These are phyloP conservation scores for Bjerkandera adusta DNA, from an alignment of 1,284 basidiomycete species.

Conservation along the genomic window DNA sequence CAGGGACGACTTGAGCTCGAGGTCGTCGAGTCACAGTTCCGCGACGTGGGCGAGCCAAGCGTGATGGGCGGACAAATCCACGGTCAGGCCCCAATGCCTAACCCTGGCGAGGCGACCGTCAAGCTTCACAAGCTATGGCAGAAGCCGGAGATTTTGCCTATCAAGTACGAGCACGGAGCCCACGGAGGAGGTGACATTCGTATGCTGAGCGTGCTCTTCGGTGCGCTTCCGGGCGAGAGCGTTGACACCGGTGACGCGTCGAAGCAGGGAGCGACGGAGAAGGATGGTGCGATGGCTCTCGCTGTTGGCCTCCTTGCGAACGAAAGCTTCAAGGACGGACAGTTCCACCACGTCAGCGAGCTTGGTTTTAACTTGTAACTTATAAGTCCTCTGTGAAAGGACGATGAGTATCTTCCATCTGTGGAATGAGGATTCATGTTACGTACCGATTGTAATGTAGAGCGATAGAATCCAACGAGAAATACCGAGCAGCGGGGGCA, in stretches of 20 bases:
- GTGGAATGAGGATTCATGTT: no score
- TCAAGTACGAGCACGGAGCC: conserved; percentile 41
- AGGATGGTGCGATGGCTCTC: conserved; percentile 50
- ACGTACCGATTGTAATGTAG: no score
- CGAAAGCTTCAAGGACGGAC: conserved; percentile 48
- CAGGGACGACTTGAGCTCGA: conserved; percentile 52
- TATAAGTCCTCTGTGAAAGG: background rate
- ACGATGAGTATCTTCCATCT: background rate
- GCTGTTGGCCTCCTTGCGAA: conserved; percentile 52
- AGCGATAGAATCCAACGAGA: no score
- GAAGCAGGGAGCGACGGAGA: conserved; percentile 45
- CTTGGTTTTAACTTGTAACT: conserved; percentile 17
- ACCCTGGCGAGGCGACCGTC: conserved; percentile 44
- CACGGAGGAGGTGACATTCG: conserved; percentile 52
- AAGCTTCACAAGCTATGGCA: conserved; percentile 48
- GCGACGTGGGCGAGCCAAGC: conserved; percentile 30
- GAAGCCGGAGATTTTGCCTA: conserved; percentile 40
- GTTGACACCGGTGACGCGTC: conserved; percentile 42
- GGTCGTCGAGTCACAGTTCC: conserved; percentile 46
- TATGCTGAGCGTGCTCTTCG: conserved; percentile 51
- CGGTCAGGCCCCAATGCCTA: conserved; percentile 42
- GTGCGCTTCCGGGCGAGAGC: conserved; percentile 38
- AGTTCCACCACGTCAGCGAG: conserved; percentile 39
- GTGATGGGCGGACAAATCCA: conserved; percentile 39
- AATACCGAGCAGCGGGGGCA: background rate